Base-by-base conservation (phyloP, 2,329 filamentous ascomycete species). In the Metarhizium anisopliae region DNA sequence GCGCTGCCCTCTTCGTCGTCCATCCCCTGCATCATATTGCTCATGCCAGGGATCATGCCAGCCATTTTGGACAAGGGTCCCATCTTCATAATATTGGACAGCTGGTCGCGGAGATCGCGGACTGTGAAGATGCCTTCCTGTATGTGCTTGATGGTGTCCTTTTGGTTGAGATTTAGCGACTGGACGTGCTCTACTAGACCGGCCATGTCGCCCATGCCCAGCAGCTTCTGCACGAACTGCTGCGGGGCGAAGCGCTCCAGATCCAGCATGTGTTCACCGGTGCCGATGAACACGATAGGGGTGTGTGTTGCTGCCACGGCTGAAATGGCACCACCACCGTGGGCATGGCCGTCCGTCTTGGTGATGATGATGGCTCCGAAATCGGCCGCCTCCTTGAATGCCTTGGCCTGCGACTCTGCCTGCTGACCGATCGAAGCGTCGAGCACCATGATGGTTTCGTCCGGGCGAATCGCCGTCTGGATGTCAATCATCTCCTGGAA, bases 71-170 rank as follows among this genome's bases (percentile, higher is more conserved):
- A 95, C 1, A 99, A 75, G 0, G 94, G 94, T 0, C 94, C 94
- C 94, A 99, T 97, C 76, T 99, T 99, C 91, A 97, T 96, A 67
- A 99, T 96, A 66, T 97, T 97, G 57, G 87, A 88, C 13, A 99
- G 84, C 68, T 99, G 95, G 69, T 99, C 94, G 20, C 94, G 85
- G 62, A 99, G 80, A 69, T 99, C 94, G 55, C 94, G 87, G 38
- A 99, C 82, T 0, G 94, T 96, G 72, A 97, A 99, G 60, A 96
- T 92, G 55, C 94, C 94, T 67, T 96, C 93, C 6, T 90, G 88
- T 62, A 99, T 95, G 75, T 99, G 93, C 77, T 99, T 99, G 80
- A 99, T 96, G 3, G 94, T 97, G 66, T 97, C 93, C 73, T 99
- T 97, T 63, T 96, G 94, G 71, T 97, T 92, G 52, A 96, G 82